Conservation (phyloP, 2,329 filamentous ascomycete genomes). For the Pseudogymnoascus pannorum region DNA sequence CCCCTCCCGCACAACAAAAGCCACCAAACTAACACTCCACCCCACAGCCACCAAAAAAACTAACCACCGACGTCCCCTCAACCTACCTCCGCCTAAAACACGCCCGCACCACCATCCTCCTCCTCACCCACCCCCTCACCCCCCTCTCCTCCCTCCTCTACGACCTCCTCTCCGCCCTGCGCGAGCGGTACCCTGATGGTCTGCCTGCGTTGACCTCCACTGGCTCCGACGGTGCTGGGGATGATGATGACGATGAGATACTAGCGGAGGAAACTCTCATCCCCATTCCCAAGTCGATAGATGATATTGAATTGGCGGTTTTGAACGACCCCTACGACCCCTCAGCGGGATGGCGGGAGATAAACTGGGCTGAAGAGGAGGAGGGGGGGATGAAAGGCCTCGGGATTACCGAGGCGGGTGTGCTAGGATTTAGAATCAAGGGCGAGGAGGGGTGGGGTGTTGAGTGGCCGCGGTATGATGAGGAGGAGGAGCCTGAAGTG, state of each 20-base stretch:
- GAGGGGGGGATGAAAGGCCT: slow-evolving; percentile 29
- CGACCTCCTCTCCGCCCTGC: slow-evolving; percentile 51
- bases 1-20: neutral
- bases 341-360: slow-evolving; percentile 40
- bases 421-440: slow-evolving; percentile 33
- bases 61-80: slow-evolving; percentile 35
- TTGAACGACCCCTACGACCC: slow-evolving; percentile 40
- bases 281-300: slow-evolving; percentile 31
- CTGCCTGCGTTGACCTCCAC: slow-evolving; percentile 35
- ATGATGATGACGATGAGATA: slow-evolving; percentile 28
- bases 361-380: slow-evolving; percentile 29
- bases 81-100: slow-evolving; percentile 63
- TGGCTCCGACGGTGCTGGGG: slow-evolving; percentile 29
- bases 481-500: slow-evolving; percentile 39
- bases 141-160: slow-evolving; percentile 50
- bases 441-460: slow-evolving; percentile 26
- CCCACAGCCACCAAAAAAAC: slow-evolving; percentile 16
- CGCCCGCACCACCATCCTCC: slow-evolving; percentile 61
- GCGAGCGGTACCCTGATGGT: slow-evolving; percentile 48
- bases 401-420: slow-evolving; percentile 33
- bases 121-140: slow-evolving; percentile 54
- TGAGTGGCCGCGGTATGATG: slow-evolving; percentile 25
- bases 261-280: slow-evolving; percentile 31
- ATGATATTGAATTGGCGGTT: slow-evolving; percentile 40
- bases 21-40: slow-evolving; percentile 15